Percentiles rank a stretch among this genome's conserved stretches.
Conservation (phyloP, 176 grass and related monocot species). For the Guadua angustifolia region DNA sequence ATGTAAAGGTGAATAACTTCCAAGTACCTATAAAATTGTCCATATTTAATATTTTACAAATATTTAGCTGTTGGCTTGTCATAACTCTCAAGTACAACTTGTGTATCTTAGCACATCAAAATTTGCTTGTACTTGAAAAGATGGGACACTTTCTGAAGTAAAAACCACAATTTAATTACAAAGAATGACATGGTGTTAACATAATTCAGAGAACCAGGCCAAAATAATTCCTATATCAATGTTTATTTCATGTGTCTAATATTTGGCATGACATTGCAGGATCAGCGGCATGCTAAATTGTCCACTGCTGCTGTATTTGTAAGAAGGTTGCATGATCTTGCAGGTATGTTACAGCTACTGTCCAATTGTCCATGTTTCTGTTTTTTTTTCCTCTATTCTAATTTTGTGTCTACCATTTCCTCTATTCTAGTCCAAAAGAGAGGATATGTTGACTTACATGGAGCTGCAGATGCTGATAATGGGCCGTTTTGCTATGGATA, state of each 20-base stretch:
- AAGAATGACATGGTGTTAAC: slow-evolving; percentile 5
- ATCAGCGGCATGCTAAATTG: slow-evolving; percentile 70
- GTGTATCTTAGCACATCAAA: slow-evolving; percentile 18
- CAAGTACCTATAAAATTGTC: neutral
- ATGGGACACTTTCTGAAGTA: neutral
- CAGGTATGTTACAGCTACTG: slow-evolving; percentile 61
- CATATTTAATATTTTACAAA: slow-evolving; percentile 19
- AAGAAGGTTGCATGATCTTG: slow-evolving; percentile 81
- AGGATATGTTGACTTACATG: slow-evolving; percentile 83
- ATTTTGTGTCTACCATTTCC: slow-evolving; percentile 27
- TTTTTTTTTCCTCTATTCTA: slow-evolving; percentile 15
- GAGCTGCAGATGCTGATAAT: slow-evolving; percentile 58
- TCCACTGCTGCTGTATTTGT: slow-evolving; percentile 86
- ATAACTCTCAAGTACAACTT: neutral
- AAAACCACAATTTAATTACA: slow-evolving; percentile 24
- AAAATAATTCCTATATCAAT: neutral
- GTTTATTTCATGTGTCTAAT: slow-evolving; percentile 34
- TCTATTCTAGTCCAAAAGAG: slow-evolving; percentile 75
- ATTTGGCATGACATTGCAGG: slow-evolving; percentile 56
- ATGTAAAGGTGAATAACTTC: slow-evolving; percentile 14
- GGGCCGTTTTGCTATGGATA: slow-evolving; percentile 67
- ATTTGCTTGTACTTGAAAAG: slow-evolving; percentile 10
- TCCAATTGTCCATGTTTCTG: slow-evolving; percentile 24
- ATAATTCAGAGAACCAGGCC: slow-evolving; percentile 7
- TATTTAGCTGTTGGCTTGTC: neutral